Percentiles rank a stretch among this genome's conserved stretches.
Evolutionary conservation across 1,284 basidiomycete species (phyloP).

Genomic region (Meripilus lineatus): DNA sequence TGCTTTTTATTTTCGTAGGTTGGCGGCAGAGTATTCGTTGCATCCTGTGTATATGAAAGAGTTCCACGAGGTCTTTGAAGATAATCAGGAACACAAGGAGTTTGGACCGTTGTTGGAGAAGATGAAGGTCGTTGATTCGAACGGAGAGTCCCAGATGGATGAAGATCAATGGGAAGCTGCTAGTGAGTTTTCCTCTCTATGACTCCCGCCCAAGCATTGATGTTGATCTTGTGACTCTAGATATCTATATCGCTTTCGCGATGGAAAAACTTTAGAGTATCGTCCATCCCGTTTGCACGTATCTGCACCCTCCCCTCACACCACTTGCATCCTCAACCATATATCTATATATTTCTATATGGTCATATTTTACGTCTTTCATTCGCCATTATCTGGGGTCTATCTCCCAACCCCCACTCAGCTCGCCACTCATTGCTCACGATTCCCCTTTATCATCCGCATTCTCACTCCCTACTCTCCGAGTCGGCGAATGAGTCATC

Average conservation of each 20-base stretch:
- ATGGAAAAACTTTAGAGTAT: slow-evolving; percentile 69
- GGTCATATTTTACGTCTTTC: too few species aligned
- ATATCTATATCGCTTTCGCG: slow-evolving; percentile 82
- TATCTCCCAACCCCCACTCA: too few species aligned
- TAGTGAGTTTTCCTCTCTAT: slow-evolving; percentile 56
- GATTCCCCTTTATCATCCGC: too few species aligned
- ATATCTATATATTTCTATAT: too few species aligned
- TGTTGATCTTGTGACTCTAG: slow-evolving; percentile 33
- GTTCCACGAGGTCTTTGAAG: slow-evolving; percentile 83
- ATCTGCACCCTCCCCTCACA: too few species aligned
- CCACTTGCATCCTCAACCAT: too few species aligned
- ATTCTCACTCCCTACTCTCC: too few species aligned
- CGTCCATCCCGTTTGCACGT: too few species aligned
- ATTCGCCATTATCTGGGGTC: too few species aligned
- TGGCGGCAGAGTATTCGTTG: slow-evolving; percentile 83
- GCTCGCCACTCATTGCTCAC: too few species aligned
- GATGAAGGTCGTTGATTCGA: slow-evolving; percentile 85
- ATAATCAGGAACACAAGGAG: slow-evolving; percentile 73
- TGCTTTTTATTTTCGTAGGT: slow-evolving; percentile 39
- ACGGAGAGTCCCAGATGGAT: slow-evolving; percentile 87
- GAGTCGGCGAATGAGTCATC: too few species aligned
- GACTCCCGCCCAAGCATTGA: not conserved
- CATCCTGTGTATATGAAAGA: slow-evolving; percentile 76
- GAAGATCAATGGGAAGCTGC: slow-evolving; percentile 95
- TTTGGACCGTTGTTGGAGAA: slow-evolving; percentile 74